Evolutionary conservation across 75 land plant species (phyloP), one percentile per base, ranked within the genome.

Genomic region (Sequoia sempervirens): DNA sequence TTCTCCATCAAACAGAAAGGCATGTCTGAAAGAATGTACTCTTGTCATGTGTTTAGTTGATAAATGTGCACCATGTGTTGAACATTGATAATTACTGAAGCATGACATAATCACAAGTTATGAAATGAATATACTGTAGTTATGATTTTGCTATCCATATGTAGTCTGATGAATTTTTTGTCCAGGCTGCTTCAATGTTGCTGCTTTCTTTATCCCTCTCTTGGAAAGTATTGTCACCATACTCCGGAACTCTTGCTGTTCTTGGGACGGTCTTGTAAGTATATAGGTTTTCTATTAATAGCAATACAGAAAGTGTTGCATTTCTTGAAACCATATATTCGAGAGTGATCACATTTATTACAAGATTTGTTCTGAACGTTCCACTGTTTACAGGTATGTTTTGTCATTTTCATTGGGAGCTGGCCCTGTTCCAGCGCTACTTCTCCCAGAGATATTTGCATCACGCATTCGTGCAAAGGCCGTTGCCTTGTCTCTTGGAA

Each of bases 261-360:
- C 78, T 96, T 34, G 99, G 99, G 83, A 97, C 99, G 74, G 96
- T 97, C 17, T 90, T 95, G 99, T 97, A 91, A 97, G 99, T 88
- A 43, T 14, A 23, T 37, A 20, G 32, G 32, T 13, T 68, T 28
- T 64, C n/a, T 36, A 46, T 85, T 23, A 75, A 34, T 23, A 75
- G 38, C 26, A 5, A 18, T 37, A 20, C 18, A 75, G 20, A 75
- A 4, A 75, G 0, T 78, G 4, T 78, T 9, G 14, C 28, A 41
- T 26, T 43, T 23, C 13, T 10, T 46, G 61, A 81, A 83, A 66
- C 36, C 18, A 43, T 18, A 40, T 75, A 41, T 83, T 81, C 28
- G 37, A 15, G 40, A 50, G 12, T 8, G 2, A 23, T 50, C 61
- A 23, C 34, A 26, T 18, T 18, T 78, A 45, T 78, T n/a, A 6